phyloP scores from a whole-genome alignment of 2,329 filamentous ascomycete genomes.

The Gaeumannomyces sp. region DNA sequence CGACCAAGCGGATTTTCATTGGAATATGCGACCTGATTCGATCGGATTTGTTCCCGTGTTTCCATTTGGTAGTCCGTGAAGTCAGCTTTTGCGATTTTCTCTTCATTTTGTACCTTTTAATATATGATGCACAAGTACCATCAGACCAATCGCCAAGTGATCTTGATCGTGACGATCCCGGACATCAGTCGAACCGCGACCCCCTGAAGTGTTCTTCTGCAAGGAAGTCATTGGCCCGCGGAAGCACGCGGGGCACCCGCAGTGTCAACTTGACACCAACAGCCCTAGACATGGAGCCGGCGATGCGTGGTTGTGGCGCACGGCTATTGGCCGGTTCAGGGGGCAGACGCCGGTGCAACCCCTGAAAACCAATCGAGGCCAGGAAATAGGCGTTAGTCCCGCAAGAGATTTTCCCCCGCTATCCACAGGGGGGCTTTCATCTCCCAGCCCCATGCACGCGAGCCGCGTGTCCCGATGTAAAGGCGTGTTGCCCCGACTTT shows the following conservation, averaged over 20 bases:
- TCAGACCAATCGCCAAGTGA: not conserved
- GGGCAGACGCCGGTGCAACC: no score
- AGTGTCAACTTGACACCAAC: not conserved
- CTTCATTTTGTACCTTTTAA: no score
- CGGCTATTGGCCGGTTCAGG: not conserved
- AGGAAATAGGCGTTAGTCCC: not conserved
- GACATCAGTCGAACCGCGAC: not conserved
- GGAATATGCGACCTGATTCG: no score
- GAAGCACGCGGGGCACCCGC: no score
- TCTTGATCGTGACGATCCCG: not conserved
- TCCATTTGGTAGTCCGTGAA: no score
- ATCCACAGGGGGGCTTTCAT: not conserved
- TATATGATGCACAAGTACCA: not conserved
- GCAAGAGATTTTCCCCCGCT: not conserved
- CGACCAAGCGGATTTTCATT: no score
- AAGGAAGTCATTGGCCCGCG: not conserved
- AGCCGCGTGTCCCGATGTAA: not conserved
- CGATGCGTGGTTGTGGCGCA: not conserved
- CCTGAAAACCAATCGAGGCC: not conserved
- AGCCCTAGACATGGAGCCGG: not conserved
- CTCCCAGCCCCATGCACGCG: not conserved
- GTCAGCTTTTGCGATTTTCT: no score
- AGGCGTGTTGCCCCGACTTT: not conserved
- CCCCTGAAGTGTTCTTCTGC: not conserved
- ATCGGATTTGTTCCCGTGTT: no score